phyloP scores from a whole-genome alignment of 192 early-diverging fungal species.

The Gamsiella multidivaricata region DNA sequence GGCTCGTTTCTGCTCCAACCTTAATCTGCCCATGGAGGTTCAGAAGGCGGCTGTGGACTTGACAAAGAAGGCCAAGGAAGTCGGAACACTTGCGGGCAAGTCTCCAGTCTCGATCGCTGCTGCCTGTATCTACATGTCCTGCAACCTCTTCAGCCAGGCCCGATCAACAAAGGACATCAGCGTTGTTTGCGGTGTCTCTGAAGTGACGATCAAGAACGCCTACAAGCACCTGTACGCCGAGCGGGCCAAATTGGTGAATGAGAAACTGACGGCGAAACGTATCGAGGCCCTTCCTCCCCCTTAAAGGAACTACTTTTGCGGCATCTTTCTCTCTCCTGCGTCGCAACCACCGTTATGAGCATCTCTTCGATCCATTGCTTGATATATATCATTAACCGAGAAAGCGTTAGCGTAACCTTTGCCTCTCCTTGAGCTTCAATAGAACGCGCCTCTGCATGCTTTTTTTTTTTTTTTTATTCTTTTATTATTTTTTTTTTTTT shows the following conservation, averaged over 20 bases:
- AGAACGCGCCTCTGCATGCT: neutral
- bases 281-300: slow-evolving; percentile 58
- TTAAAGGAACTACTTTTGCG: slow-evolving; percentile 10
- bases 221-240: slow-evolving; percentile 77
- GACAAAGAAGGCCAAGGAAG: slow-evolving; percentile 75
- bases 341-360: no score
- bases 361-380: neutral
- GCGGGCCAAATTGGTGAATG: slow-evolving; percentile 64
- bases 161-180: slow-evolving; percentile 84
- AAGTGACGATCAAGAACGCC: slow-evolving; percentile 91
- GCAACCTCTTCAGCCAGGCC: slow-evolving; percentile 73
- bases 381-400: neutral
- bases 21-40: slow-evolving; percentile 74
- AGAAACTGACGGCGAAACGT: slow-evolving; percentile 52
- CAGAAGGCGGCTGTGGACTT: slow-evolving; percentile 79
- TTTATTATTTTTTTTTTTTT: neutral
- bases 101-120: slow-evolving; percentile 93
- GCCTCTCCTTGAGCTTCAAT: no score
- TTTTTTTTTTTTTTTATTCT: slow-evolving; percentile 10
- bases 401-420: no score
- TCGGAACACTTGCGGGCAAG: slow-evolving; percentile 90
- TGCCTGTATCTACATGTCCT: slow-evolving; percentile 90
- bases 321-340: neutral
- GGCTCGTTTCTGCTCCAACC: slow-evolving; percentile 83
- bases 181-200: slow-evolving; percentile 88